Evolutionary conservation across 352 stramenopile species (phyloP).

Genomic region (Pythium monospermum): DNA sequence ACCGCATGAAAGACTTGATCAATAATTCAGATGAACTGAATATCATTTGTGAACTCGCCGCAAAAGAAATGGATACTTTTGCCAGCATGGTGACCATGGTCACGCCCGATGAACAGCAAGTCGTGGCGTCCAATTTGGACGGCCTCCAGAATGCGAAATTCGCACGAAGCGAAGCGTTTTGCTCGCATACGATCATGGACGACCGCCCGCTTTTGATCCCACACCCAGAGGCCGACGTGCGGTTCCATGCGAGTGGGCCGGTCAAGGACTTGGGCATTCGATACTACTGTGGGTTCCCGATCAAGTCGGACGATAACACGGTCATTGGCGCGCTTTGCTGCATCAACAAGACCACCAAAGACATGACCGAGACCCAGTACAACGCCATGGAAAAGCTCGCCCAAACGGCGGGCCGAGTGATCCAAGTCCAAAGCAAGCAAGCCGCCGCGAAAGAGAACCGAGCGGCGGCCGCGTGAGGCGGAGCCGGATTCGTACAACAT

Average conservation of each 20-base stretch:
- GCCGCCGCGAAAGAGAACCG: no score
- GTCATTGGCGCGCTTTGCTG: conserved; percentile 58
- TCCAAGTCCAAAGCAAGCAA: conserved; percentile 5
- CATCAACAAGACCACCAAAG: conserved; percentile 30
- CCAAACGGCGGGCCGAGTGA: not conserved
- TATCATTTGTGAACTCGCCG: conserved; percentile 59
- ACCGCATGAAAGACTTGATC: conserved; percentile 1
- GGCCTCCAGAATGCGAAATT: conserved; percentile 28
- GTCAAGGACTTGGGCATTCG: conserved; percentile 28
- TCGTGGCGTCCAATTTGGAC: conserved; percentile 34
- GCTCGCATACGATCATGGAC: conserved; percentile 50
- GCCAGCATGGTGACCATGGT: conserved; percentile 55
- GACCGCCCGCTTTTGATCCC: conserved; percentile 41
- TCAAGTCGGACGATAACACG: conserved; percentile 32
- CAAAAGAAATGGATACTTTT: conserved; percentile 40
- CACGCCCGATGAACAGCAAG: conserved; percentile 27
- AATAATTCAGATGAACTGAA: conserved; percentile 33
- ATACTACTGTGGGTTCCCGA: conserved; percentile 68
- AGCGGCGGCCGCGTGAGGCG: no score
- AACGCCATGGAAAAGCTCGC: conserved; percentile 43
- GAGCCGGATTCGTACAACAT: no score
- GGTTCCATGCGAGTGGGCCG: conserved; percentile 26
- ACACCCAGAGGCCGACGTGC: conserved; percentile 48
- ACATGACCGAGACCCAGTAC: conserved; percentile 53
- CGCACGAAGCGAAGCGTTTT: conserved; percentile 49